A percentile compares a stretch with the other conserved stretches of the same genome.
Conservation (phyloP, 2,329 filamentous ascomycete genomes). For the Fusarium burgessii region DNA sequence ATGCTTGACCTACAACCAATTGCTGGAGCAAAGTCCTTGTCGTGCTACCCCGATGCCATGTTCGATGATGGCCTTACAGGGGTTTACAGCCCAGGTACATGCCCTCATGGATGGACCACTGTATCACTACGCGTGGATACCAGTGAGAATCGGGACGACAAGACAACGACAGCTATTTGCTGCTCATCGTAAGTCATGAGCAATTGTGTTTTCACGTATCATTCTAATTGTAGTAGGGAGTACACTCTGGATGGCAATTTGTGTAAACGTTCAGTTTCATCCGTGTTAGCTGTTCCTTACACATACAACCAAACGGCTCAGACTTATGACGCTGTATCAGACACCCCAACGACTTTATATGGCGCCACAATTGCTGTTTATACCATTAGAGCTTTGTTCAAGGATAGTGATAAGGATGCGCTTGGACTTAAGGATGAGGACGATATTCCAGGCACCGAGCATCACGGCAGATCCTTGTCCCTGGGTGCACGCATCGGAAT, state of each 20-base stretch:
- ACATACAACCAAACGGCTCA: conserved; percentile 52
- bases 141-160: conserved; percentile 43
- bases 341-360: conserved; percentile 54
- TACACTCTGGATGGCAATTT: conserved; percentile 51
- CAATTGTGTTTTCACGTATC: background rate
- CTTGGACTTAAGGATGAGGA: conserved; percentile 52
- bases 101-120: conserved; percentile 56
- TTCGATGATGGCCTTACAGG: conserved; percentile 53
- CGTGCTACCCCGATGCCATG: conserved; percentile 57
- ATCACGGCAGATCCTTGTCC: conserved; percentile 39
- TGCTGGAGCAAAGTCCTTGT: conserved; percentile 52
- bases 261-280: conserved; percentile 53
- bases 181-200: conserved; percentile 55
- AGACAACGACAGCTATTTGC: conserved; percentile 56
- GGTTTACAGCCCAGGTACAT: conserved; percentile 56
- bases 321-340: conserved; percentile 51
- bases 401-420: conserved; percentile 51
- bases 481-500: conserved; percentile 52
- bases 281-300: conserved; percentile 53
- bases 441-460: conserved; percentile 43
- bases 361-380: conserved; percentile 54
- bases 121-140: conserved; percentile 50
- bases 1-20: conserved; percentile 55
- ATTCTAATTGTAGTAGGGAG: conserved; percentile 47
- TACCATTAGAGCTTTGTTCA: conserved; percentile 54